phyloP scores from a whole-genome alignment of 805 yeast genomes.

The Candida sanyiensis region DNA sequence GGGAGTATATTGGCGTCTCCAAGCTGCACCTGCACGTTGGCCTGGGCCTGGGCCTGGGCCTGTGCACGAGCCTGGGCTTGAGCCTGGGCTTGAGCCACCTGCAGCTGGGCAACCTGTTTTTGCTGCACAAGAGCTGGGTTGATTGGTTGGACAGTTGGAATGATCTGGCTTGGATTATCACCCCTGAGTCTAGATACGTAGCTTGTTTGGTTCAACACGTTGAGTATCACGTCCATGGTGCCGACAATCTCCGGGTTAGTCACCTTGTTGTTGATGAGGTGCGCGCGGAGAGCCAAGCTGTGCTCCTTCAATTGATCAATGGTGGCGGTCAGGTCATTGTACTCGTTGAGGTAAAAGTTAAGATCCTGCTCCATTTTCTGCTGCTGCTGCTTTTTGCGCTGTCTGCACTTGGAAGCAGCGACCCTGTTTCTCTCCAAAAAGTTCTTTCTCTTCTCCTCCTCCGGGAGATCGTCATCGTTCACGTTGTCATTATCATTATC shows the following conservation, averaged over 20 bases:
- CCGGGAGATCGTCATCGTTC: conserved; percentile 32
- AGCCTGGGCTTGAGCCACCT: conserved; percentile 2
- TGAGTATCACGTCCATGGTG: conserved; percentile 24
- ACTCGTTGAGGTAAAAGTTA: conserved; percentile 62
- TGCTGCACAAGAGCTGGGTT: conserved; percentile 24
- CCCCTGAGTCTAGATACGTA: conserved; percentile 25
- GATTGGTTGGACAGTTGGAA: conserved; percentile 28
- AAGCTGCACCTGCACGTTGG: conserved; percentile 5
- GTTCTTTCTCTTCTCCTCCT: conserved; percentile 72
- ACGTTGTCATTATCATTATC: not conserved
- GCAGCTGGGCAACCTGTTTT: conserved; percentile 9
- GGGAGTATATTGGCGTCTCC: not conserved
- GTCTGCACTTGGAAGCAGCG: conserved; percentile 94
- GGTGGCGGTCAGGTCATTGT: conserved; percentile 56
- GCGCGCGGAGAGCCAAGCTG: conserved; percentile 41
- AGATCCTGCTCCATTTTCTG: conserved; percentile 78
- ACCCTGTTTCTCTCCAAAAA: conserved; percentile 87
- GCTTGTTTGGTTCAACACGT: conserved; percentile 20
- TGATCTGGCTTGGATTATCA: conserved; percentile 21
- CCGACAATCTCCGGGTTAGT: conserved; percentile 41
- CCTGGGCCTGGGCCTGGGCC: conserved; percentile 7
- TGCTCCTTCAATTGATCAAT: conserved; percentile 55
- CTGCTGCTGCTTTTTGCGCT: conserved; percentile 85
- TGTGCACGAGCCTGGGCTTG: conserved; percentile 7
- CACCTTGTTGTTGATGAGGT: conserved; percentile 29